Evolutionary conservation across 768 basidiomycete species (phyloP).

Genomic region (Leccinellum albellum): DNA sequence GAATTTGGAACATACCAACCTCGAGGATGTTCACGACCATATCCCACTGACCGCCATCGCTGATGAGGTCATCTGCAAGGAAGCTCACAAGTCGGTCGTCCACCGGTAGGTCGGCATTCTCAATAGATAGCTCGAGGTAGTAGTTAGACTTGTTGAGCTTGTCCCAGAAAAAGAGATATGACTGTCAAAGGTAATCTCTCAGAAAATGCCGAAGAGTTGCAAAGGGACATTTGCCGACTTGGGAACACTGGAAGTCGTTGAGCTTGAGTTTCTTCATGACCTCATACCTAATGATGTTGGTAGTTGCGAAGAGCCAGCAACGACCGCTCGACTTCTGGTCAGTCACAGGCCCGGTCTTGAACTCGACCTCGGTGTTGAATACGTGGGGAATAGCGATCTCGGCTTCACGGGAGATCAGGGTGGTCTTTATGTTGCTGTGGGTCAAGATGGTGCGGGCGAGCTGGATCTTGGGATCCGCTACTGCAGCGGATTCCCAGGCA

Average conservation of each 20-base stretch:
- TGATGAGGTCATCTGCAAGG: slow-evolving; percentile 73
- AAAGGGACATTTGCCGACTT: slow-evolving; percentile 42
- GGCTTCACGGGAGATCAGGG: slow-evolving; percentile 62
- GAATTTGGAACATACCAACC: slow-evolving; percentile 30
- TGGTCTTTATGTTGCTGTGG: slow-evolving; percentile 60
- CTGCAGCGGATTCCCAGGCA: slow-evolving; percentile 62
- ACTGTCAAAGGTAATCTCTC: slow-evolving; percentile 37
- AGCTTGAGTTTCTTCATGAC: slow-evolving; percentile 84
- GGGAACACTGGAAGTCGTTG: slow-evolving; percentile 87
- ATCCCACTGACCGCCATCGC: slow-evolving; percentile 94
- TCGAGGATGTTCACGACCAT: slow-evolving; percentile 74
- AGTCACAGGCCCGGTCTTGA: slow-evolving; percentile 80
- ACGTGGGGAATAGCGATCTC: slow-evolving; percentile 65
- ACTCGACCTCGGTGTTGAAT: slow-evolving; percentile 78
- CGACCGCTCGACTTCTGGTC: slow-evolving; percentile 86
- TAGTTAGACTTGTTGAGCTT: slow-evolving; percentile 90
- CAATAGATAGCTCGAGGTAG: slow-evolving; percentile 84
- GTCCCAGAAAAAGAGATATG: slow-evolving; percentile 95
- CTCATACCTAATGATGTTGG: slow-evolving; percentile 78
- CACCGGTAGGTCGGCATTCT: slow-evolving; percentile 73
- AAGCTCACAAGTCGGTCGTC: slow-evolving; percentile 81
- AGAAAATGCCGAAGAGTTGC: neutral
- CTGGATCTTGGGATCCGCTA: slow-evolving; percentile 55
- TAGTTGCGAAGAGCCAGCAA: slow-evolving; percentile 95
- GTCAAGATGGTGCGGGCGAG: slow-evolving; percentile 76